Evolutionary conservation across 23 red algal genomes (phyloP).

Genomic region (Gracilaria domingensis): DNA sequence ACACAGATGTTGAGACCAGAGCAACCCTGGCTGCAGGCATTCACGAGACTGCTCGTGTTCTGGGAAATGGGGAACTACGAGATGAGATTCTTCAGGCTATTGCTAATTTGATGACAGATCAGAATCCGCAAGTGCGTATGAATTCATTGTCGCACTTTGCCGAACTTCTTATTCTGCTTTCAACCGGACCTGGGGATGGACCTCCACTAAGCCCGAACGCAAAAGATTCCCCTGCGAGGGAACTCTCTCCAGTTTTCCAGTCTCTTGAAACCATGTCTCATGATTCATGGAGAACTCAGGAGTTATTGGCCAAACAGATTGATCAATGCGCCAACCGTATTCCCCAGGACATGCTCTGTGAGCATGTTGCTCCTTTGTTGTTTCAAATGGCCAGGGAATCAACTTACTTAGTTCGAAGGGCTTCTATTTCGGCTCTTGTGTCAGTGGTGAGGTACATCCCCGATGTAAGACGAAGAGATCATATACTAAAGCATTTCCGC

Average conservation of each 20-base stretch:
- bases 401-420: constrained; percentile 81
- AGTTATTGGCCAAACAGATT: constrained; percentile 85
- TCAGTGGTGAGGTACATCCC: constrained; percentile 74
- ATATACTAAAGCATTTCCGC: constrained; percentile 90
- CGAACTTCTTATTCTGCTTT: constrained; percentile 66
- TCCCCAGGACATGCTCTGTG: constrained; percentile 89
- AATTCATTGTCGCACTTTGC: constrained; percentile 87
- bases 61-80: constrained; percentile 69
- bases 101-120: constrained; percentile 82
- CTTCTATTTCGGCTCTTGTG: constrained; percentile 80
- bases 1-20: constrained; percentile 86
- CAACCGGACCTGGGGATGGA: constrained; percentile 39
- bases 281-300: constrained; percentile 88
- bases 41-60: constrained; percentile 78
- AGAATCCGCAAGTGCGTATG: constrained; percentile 91
- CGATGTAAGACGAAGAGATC: constrained; percentile 78
- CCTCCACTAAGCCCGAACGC: constrained; percentile 24
- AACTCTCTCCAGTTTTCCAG: constrained; percentile 75
- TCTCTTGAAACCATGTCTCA: constrained; percentile 85
- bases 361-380: constrained; percentile 84
- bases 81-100: constrained; percentile 74
- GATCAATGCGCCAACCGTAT: constrained; percentile 66
- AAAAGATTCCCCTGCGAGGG: constrained; percentile 62
- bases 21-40: constrained; percentile 84
- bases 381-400: constrained; percentile 89